phyloP scores from a whole-genome alignment of 2,329 filamentous ascomycete genomes.

The Fusarium verticillioides region DNA sequence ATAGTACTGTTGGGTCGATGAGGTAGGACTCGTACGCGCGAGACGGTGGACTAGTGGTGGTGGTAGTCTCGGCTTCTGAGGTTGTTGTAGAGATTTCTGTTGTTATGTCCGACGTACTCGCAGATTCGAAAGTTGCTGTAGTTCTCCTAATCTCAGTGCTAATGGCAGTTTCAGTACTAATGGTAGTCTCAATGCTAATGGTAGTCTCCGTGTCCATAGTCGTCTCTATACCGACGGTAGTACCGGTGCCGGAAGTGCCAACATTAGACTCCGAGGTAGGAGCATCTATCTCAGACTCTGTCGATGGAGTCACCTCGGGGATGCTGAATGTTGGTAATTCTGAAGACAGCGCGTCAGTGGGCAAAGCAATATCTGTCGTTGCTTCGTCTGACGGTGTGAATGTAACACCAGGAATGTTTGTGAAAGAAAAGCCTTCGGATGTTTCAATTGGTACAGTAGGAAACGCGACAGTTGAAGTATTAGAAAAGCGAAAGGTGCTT shows the following conservation, averaged over 20 bases:
- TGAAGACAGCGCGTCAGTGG: rapidly evolving
- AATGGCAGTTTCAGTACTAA: too few relatives aligned
- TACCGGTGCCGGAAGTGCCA: too few relatives aligned
- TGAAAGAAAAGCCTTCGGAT: neutral
- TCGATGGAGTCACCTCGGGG: rapidly evolving
- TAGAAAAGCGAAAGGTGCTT: neutral
- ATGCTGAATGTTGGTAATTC: rapidly evolving
- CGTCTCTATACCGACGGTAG: neutral
- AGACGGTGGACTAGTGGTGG: neutral
- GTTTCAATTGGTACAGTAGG: neutral
- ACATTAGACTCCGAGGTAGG: rapidly evolving
- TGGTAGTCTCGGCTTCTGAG: neutral
- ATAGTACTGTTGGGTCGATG: neutral
- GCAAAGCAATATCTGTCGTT: neutral
- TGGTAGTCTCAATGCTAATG: neutral
- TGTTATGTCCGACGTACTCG: neutral
- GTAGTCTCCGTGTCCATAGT: neutral
- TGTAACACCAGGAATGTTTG: neutral
- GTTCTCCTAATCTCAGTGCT: neutral
- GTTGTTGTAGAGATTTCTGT: neutral
- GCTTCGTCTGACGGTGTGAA: neutral
- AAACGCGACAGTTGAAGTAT: neutral
- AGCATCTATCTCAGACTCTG: rapidly evolving
- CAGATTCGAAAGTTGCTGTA: rapidly evolving
- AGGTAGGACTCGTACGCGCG: neutral